Base-by-base conservation (phyloP, 176 grass and related monocot species). In the Lolium rigidum region DNA sequence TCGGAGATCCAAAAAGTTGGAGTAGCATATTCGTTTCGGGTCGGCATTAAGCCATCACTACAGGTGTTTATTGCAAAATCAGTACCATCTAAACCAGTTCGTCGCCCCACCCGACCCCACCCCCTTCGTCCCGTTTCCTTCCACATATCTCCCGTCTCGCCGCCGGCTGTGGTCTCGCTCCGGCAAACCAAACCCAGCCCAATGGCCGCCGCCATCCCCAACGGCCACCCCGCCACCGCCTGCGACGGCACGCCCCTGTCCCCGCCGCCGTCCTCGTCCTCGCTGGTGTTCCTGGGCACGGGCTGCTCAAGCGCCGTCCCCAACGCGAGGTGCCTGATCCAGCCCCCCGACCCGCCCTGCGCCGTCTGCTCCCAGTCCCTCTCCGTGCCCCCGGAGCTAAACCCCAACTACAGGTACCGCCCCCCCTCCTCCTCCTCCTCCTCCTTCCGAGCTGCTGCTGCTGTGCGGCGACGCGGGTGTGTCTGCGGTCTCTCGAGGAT, bases 221-320 rank as follows among this genome's bases (percentile, higher is more conserved):
- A 90, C 62, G 86, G 77, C 26, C 46, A 89, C 80, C 44, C 70
- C 1, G 0, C 24, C 13, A 1, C 28, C 62, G 38, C 31, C 39
- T 49, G 2, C 28, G 78, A 9, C 9, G 83, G 59, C 17, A 28
- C 9, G 6, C 58, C 66, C 6, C 73, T 85, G 1, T 1, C 38
- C 15, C 31, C 35, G 7, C 43, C 35, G 17, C 67, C 37, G 46
- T 98, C 92, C 11, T 90, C 69, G 9, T 98, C 95, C 14, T 93
- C 95, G 24, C 80, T 98, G 82, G 88, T 98, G 83, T 98, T 98
- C 85, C 93, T 98, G 46, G 96, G 96, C 65, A 98, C 96, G 21
- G 96, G 96, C 28, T 98, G 96, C 88, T 98, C 96, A 16, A 95
- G 91, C 87, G 88, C 93, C 24, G 93, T 98, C 76, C 96, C 96